Percentiles rank a stretch among this genome's conserved stretches.
Conservation (phyloP, 2,329 filamentous ascomycete species). For the Botrytis byssoidea region DNA sequence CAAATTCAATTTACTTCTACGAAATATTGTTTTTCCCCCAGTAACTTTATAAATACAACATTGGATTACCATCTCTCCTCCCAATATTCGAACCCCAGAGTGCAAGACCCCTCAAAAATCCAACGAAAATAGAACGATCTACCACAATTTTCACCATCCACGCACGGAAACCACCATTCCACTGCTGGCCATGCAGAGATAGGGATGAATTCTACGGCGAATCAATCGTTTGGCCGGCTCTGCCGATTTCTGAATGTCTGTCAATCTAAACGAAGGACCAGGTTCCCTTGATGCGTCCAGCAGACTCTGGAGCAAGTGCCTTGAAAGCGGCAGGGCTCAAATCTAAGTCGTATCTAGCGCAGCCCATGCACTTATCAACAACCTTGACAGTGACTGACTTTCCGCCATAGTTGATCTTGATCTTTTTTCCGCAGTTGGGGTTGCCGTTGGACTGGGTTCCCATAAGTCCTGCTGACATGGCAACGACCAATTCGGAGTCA, state of each 20-base stretch:
- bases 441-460: constrained; percentile 63
- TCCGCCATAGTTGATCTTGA: constrained; percentile 64
- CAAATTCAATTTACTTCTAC: not conserved
- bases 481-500: constrained; percentile 60
- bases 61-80: not conserved
- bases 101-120: not conserved
- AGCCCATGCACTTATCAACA: constrained; percentile 75
- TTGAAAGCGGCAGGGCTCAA: constrained; percentile 56
- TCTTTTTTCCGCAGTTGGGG: constrained; percentile 66
- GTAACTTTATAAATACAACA: not conserved
- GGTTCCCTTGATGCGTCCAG: constrained; percentile 44
- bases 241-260: not conserved
- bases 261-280: constrained; percentile 46
- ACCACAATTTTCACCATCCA: not conserved
- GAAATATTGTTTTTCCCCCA: not conserved
- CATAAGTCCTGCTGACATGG: constrained; percentile 65
- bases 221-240: not conserved
- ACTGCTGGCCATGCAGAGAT: not conserved
- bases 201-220: not conserved
- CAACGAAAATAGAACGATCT: not conserved
- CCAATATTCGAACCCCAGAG: not conserved
- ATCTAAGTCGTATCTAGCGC: constrained; percentile 56
- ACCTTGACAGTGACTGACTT: constrained; percentile 58
- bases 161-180: not conserved
- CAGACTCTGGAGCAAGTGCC: constrained; percentile 48